A percentile compares a stretch with the other conserved stretches of the same genome.
Evolutionary conservation across 495 filamentous ascomycete genomes (phyloP).

Genomic region (Endocarpon pusillum): DNA sequence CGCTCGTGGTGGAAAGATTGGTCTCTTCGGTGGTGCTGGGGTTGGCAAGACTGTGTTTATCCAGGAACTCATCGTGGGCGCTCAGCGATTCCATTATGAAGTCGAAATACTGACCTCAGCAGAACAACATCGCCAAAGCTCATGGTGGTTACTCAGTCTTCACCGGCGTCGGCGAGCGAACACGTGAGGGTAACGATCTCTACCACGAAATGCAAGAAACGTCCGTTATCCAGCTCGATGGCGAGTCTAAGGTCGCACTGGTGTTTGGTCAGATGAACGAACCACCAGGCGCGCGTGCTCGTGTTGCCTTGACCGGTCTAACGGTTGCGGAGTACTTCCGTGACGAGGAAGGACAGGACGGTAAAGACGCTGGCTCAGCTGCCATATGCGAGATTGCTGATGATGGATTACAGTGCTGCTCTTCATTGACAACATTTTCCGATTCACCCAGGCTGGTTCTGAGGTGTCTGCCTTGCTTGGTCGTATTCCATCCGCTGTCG

Average conservation of each 20-base stretch:
- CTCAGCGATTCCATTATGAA: conserved; percentile 2
- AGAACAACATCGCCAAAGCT: conserved; percentile 99
- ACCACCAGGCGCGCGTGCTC: conserved; percentile 96
- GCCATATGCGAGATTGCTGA: not conserved
- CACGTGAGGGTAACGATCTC: conserved; percentile 99
- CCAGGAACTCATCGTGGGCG: conserved; percentile 84
- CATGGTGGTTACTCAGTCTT: conserved; percentile 99
- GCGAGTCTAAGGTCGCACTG: conserved; percentile 97
- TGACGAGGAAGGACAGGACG: conserved; percentile 94
- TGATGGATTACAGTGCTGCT: conserved; percentile 52
- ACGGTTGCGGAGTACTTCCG: conserved; percentile 95
- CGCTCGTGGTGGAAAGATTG: conserved; percentile 99
- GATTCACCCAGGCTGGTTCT: conserved; percentile 99
- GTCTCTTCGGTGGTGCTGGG: conserved; percentile 99
- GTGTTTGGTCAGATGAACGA: conserved; percentile 99
- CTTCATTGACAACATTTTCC: conserved; percentile 99
- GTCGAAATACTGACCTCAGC: conserved; percentile 7
- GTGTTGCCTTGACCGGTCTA: conserved; percentile 90
- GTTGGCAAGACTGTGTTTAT: conserved; percentile 99
- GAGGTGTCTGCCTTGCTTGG: conserved; percentile 98
- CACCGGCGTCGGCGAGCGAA: conserved; percentile 99
- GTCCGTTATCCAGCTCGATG: conserved; percentile 95
- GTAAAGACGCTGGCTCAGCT: conserved; percentile 16
- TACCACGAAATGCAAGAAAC: conserved; percentile 99
- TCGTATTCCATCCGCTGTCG: conserved; percentile 99